A percentile compares a stretch with the other conserved stretches of the same genome.
phyloP scores from a whole-genome alignment of 176 grass and related monocot species.

The Aegilops tauschii region DNA sequence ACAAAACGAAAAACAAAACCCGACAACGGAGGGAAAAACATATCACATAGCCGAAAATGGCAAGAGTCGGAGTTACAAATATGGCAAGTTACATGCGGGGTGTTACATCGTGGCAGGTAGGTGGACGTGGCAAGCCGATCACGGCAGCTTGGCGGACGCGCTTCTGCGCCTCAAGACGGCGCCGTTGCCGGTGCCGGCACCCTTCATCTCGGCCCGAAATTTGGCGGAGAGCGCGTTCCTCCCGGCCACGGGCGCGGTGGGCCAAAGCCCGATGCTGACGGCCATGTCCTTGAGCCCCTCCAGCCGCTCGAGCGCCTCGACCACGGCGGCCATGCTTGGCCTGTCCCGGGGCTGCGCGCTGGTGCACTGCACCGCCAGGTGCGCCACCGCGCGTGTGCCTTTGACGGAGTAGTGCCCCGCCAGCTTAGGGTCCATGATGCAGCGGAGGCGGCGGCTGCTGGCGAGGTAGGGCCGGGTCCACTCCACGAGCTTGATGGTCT shows the following conservation, averaged over 20 bases:
- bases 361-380: slow-evolving; percentile 64
- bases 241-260: slow-evolving; percentile 40
- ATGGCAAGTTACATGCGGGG: no score
- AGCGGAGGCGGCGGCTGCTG: slow-evolving; percentile 68
- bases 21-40: no score
- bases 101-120: neutral
- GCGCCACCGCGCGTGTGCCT: slow-evolving; percentile 63
- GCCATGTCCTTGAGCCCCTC: slow-evolving; percentile 90
- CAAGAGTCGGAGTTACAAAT: no score
- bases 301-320: slow-evolving; percentile 58
- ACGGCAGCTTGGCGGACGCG: slow-evolving; percentile 52
- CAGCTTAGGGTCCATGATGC: slow-evolving; percentile 70
- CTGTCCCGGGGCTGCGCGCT: slow-evolving; percentile 68
- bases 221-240: slow-evolving; percentile 78
- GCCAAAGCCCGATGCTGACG: slow-evolving; percentile 57
- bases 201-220: slow-evolving; percentile 53
- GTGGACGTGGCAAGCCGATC: neutral
- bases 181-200: neutral
- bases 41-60: no score
- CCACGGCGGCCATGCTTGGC: slow-evolving; percentile 54
- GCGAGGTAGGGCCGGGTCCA: slow-evolving; percentile 71
- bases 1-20: no score
- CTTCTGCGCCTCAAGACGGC: slow-evolving; percentile 28
- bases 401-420: slow-evolving; percentile 75
- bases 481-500: slow-evolving; percentile 79